Percentiles rank a stretch among this genome's conserved stretches.
phyloP scores from a whole-genome alignment of 225 moss, liverwort and hornwort species.

The Marchantia polymorpha region DNA sequence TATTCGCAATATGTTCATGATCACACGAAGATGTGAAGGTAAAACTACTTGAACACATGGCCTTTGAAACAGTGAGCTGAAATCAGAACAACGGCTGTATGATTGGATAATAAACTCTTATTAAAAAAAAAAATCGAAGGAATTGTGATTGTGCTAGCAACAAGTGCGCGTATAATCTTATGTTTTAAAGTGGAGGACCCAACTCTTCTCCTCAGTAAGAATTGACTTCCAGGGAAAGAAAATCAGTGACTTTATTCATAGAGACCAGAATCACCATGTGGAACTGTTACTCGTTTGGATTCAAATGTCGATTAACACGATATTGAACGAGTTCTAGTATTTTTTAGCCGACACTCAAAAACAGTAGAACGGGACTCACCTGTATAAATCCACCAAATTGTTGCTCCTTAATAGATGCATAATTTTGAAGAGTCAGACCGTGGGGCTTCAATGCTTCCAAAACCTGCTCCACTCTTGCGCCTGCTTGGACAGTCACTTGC shows the following conservation, averaged over 20 bases:
- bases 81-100: too few relatives aligned
- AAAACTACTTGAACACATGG: too few relatives aligned
- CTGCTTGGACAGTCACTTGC: constrained; percentile 85
- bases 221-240: background rate
- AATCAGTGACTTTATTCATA: background rate
- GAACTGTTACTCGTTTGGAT: background rate
- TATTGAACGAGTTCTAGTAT: too few relatives aligned
- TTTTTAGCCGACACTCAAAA: too few relatives aligned
- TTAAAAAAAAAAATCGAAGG: too few relatives aligned
- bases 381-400: constrained; percentile 97
- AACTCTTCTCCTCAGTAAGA: background rate
- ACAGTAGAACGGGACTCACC: constrained; percentile 31
- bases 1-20: too few relatives aligned
- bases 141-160: too few relatives aligned
- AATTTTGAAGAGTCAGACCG: constrained; percentile 85
- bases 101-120: too few relatives aligned
- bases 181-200: background rate
- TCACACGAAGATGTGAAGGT: too few relatives aligned
- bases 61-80: too few relatives aligned
- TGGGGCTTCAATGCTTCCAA: constrained; percentile 76
- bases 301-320: too few relatives aligned
- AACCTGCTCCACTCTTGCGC: constrained; percentile 79
- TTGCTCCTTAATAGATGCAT: constrained; percentile 91
- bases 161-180: background rate
- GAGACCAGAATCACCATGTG: background rate